Percentiles rank a stretch among this genome's conserved stretches.
Conservation (phyloP, 73 alveolate species). For the Blepharisma stoltei region DNA sequence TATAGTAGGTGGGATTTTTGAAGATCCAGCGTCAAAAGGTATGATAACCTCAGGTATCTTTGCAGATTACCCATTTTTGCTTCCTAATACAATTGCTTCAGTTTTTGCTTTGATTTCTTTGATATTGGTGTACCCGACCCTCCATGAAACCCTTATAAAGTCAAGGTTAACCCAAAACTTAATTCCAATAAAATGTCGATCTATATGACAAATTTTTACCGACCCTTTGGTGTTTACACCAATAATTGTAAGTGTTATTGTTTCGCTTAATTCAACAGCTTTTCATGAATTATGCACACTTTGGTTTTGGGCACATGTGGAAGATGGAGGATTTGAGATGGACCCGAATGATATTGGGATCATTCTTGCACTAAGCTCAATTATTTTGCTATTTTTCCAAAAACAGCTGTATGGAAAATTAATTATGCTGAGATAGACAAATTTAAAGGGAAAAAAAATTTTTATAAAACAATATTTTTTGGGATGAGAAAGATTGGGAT, state of each 20-base stretch:
- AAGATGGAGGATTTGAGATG: constrained; percentile 13
- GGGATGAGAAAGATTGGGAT: too few species aligned
- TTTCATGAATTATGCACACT: neutral
- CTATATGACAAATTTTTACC: neutral
- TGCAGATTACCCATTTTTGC: neutral
- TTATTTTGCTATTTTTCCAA: neutral
- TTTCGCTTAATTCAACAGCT: neutral
- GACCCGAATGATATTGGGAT: constrained; percentile 4
- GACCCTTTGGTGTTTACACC: constrained; percentile 6
- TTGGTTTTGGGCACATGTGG: neutral
- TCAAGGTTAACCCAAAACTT: neutral
- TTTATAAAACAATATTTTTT: too few species aligned
- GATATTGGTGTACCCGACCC: neutral
- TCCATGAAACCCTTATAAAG: neutral
- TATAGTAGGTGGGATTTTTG: neutral
- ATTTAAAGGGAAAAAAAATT: too few species aligned
- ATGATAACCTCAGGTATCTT: neutral
- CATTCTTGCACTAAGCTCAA: neutral
- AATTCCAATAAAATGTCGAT: neutral
- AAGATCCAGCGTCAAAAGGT: constrained; percentile 1
- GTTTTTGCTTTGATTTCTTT: constrained; percentile 4
- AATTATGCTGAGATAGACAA: too few species aligned
- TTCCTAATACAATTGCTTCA: neutral
- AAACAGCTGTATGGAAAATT: neutral
- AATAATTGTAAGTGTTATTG: neutral